Evolutionary conservation across 2,329 filamentous ascomycete species (phyloP), one percentile per base, ranked within the genome.

Genomic region (Macrophomina phaseolina): DNA sequence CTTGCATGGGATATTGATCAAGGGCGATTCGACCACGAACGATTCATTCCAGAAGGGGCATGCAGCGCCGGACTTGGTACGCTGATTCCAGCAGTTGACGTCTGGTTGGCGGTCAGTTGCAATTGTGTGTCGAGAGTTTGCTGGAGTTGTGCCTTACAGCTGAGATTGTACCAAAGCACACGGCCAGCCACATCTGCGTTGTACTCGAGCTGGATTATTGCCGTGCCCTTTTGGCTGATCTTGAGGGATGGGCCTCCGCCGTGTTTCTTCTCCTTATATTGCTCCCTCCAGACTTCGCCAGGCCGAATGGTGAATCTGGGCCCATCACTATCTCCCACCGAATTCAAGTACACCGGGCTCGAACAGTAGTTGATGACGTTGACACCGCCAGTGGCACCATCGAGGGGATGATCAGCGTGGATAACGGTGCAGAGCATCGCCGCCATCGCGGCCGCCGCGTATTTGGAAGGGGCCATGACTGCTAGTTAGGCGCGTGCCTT

Each of bases 21-120:
- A 23, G 1, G 56, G 56, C 11, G 14, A n/a, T 30, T 61, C 40
- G 11, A 61, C 28, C 23, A 61, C 56, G 28, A 61, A 18, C 16
- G 56, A 48, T 2, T 61, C 4, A 16, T 61, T n/a, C 42, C 56
- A 48, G 56, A 61, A 61, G 56, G 56, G 42, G 16, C 56, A 61
- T 28, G 8, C 7, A 3, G 16, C 30, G 2, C 42, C 56, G 2
- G 56, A 61, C 5, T 48, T 30, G 8, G n/a, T 40, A 16, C 11
- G 9, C n/a, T 46, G 40, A 40, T 48, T 48, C 56, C 56, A 61
- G 56, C 56, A 61, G 56, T 48, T 23, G 56, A 61, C 28, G 30
- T 61, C 56, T 61, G 30, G 30, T 46, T 42, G 14, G 38, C 14
- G 23, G 18, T 11, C 8, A 42, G 38, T n/a, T 30, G 38, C 5